Evolutionary conservation across 2,329 filamentous ascomycete genomes (phyloP).

Genomic region (Mycosphaerella arachidis): DNA sequence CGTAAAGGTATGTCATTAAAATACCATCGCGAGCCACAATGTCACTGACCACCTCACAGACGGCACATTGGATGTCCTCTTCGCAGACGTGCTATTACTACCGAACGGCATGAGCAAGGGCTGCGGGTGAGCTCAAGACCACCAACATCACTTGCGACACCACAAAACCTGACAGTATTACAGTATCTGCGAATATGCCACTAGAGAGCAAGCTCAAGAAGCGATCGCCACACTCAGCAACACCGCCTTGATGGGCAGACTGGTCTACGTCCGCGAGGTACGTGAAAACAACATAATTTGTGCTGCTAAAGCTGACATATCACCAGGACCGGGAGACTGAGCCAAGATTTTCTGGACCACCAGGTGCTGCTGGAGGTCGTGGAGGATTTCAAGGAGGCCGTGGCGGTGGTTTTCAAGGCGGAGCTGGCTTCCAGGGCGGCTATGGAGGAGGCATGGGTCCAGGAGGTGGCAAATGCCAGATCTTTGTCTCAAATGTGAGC

Average conservation of each 20-base stretch:
- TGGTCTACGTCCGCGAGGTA: slow-evolving; percentile 98
- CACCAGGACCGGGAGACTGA: slow-evolving; percentile 91
- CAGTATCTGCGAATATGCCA: slow-evolving; percentile 99
- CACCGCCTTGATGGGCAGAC: slow-evolving; percentile 95
- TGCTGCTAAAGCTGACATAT: slow-evolving; percentile 11
- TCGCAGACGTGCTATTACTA: slow-evolving; percentile 98
- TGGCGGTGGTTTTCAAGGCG: slow-evolving; percentile 58
- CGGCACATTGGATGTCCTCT: slow-evolving; percentile 81
- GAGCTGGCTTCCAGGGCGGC: slow-evolving; percentile 47
- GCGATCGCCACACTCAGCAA: slow-evolving; percentile 98
- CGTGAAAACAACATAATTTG: slow-evolving; percentile 11
- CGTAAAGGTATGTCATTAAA: slow-evolving; percentile 75
- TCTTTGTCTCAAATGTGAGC: slow-evolving; percentile 98
- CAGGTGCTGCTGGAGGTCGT: slow-evolving; percentile 56
- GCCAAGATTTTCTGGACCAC: slow-evolving; percentile 64
- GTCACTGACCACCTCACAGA: slow-evolving; percentile 52
- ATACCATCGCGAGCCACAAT: not conserved
- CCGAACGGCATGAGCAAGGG: slow-evolving; percentile 99
- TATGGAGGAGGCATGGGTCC: slow-evolving; percentile 46
- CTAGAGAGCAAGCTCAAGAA: slow-evolving; percentile 96
- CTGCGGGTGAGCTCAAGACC: slow-evolving; percentile 78
- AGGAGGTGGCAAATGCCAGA: slow-evolving; percentile 55
- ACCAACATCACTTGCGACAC: slow-evolving; percentile 1
- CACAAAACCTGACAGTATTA: slow-evolving; percentile 5
- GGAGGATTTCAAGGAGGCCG: slow-evolving; percentile 54